Evolutionary conservation across 208 protist species (phyloP).

Genomic region (Acanthamoeba sp.): DNA sequence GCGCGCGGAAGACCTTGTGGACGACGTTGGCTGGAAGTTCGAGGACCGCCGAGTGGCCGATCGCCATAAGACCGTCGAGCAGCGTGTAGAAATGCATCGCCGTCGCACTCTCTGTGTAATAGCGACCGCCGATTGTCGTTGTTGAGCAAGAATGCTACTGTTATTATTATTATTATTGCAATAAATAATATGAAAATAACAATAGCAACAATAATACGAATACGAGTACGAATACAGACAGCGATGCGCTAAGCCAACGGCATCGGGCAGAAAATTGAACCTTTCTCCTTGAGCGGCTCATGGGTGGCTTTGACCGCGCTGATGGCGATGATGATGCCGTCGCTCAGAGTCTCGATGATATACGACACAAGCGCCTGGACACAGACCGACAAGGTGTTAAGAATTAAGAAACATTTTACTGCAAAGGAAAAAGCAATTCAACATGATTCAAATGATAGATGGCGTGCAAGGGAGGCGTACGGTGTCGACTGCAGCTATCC

Average conservation of each 20-base stretch:
- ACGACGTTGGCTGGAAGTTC: constrained; percentile 15
- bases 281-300: constrained; percentile 47
- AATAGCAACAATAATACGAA: too few species aligned
- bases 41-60: constrained; percentile 50
- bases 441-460: neutral
- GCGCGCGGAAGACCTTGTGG: constrained; percentile 60
- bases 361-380: constrained; percentile 27
- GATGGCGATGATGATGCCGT: constrained; percentile 60
- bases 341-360: constrained; percentile 60
- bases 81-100: constrained; percentile 66
- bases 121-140: too few species aligned
- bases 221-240: too few species aligned
- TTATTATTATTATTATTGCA: too few species aligned
- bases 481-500: constrained; percentile 39
- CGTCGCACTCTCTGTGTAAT: constrained; percentile 48
- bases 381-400: neutral
- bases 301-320: constrained; percentile 51
- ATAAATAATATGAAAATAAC: too few species aligned
- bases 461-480: neutral
- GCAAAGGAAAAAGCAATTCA: neutral
- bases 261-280: too few species aligned
- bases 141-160: too few species aligned
- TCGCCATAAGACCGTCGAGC: constrained; percentile 57
- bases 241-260: too few species aligned
- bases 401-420: too few species aligned